Evolutionary conservation across 345 rosid genomes (phyloP).

Genomic region (Syzygium aqueum): DNA sequence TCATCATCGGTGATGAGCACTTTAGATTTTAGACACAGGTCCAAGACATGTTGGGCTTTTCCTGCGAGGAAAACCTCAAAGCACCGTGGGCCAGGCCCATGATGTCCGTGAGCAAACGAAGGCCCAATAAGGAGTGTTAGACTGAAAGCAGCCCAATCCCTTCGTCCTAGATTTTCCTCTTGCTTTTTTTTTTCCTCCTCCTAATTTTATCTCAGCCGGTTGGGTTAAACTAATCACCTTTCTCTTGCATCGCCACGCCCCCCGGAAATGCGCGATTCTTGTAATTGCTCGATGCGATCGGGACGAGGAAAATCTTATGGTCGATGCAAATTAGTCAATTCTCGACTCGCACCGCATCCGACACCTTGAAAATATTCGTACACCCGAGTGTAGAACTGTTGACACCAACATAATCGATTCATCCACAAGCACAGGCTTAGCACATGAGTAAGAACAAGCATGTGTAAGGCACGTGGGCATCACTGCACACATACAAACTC

Average conservation of each 20-base stretch:
- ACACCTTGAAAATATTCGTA: neutral
- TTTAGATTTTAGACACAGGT: neutral
- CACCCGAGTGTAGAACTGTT: neutral
- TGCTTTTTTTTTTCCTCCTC: neutral
- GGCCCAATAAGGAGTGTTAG: neutral
- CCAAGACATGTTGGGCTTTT: neutral
- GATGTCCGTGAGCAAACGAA: neutral
- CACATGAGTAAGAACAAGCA: too few species aligned
- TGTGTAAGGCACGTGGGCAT: too few species aligned
- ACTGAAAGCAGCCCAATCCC: neutral
- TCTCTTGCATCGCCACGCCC: neutral
- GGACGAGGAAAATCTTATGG: neutral
- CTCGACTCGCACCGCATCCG: neutral
- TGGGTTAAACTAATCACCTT: neutral
- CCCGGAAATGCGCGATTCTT: neutral
- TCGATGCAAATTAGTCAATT: rapidly evolving
- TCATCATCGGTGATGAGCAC: too few species aligned
- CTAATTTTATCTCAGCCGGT: neutral
- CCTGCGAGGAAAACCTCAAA: neutral
- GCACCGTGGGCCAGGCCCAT: neutral
- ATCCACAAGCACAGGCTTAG: too few species aligned
- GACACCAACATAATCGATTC: too few species aligned
- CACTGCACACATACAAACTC: too few species aligned
- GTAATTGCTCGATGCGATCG: too few species aligned
- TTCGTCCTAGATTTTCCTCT: neutral